Evolutionary conservation across 495 filamentous ascomycete genomes (phyloP), one percentile per base, ranked within the genome.

Genomic region (Hamigera avellanea): DNA sequence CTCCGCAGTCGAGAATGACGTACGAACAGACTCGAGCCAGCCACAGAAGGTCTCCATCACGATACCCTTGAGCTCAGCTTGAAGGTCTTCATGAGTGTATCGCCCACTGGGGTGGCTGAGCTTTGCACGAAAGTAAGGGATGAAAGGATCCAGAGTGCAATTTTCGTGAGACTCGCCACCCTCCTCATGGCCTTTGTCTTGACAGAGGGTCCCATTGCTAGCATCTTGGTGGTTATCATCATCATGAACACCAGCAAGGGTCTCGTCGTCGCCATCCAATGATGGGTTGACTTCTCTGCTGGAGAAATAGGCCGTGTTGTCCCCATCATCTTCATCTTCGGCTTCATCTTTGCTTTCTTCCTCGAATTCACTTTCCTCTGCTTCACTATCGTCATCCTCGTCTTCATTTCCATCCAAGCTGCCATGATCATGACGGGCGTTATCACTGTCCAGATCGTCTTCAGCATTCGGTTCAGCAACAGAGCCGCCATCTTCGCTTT

Each of bases 71-170:
- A 61, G 26, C 32, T 65, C 57, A 13, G 10, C 14, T 3, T 33
- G 18, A 14, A 59, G 26, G 26, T 62, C 59, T 2, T 52, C 34
- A 2, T 17, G 1, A 1, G 45, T 60, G 16, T 61, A 65, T 0
- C 30, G 44, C 5, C 45, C 49, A 15, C 32, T 36, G 6, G 28
- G 26, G 13, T 49, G 39, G 28, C 28, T 36, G 21, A 59, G 43
- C 18, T 57, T 62, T 2, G 31, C 15, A 4, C 49, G 31, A 40
- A 56, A 56, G 39, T 48, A 52, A 6, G 49, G 44, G 14, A 50
- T 25, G 19, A 62, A 52, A 7, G 47, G 39, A 6, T 33, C 14
- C 5, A 23, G 21, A 23, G 9, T 4, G 21, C 21, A 9, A 4
- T 23, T 23, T 23, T 23, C 21, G 9, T 9, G 21, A 5, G 9